Conservation (phyloP, 805 yeast genomes). For the Monosporozyma yasuniensis region DNA sequence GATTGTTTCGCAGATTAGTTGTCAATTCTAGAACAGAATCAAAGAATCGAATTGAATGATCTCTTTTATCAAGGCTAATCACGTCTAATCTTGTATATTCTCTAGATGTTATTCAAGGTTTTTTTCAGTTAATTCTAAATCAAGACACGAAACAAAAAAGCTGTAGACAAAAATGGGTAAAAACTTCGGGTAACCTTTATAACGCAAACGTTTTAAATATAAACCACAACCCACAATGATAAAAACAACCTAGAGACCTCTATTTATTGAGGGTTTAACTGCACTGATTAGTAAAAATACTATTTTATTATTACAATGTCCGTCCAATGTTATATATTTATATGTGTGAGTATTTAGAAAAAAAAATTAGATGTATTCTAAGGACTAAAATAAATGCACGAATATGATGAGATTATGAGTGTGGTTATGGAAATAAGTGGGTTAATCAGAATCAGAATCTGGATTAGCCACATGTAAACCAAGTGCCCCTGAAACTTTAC, state of each 20-base stretch:
- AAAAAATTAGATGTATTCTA: background rate
- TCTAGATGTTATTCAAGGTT: background rate
- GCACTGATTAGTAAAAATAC: too few species aligned
- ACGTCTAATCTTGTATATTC: background rate
- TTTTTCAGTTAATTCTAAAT: background rate
- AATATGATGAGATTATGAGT: background rate
- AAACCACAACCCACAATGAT: background rate
- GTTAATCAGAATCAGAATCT: constrained; percentile 21
- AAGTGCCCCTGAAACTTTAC: constrained; percentile 8
- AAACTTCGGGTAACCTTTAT: background rate
- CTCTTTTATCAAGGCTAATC: background rate
- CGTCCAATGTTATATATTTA: background rate
- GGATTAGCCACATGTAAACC: constrained; percentile 27
- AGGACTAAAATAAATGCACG: background rate
- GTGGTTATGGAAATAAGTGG: background rate
- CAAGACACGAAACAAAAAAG: background rate
- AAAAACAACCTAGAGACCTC: too few species aligned
- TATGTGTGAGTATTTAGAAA: background rate
- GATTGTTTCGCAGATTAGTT: background rate
- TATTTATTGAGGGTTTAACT: too few species aligned
- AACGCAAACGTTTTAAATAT: background rate
- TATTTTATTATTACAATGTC: background rate
- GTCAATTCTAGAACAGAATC: background rate
- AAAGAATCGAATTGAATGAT: background rate
- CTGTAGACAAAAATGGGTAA: background rate